These are phyloP conservation scores for Phyllostachys edulis DNA, from an alignment of 176 grass and related monocot genomes.

Conservation along the genomic window DNA sequence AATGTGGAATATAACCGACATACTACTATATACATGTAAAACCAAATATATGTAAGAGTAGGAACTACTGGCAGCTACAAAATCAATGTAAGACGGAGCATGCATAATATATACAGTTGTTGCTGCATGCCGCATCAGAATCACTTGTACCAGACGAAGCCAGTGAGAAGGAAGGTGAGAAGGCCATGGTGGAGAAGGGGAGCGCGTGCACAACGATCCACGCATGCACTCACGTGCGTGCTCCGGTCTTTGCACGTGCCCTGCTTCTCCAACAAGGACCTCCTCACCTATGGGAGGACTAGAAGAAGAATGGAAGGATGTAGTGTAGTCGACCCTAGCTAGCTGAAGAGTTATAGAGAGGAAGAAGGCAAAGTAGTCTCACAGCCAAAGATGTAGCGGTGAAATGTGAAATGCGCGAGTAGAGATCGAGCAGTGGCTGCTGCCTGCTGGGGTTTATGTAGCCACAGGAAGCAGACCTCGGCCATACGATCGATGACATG, in stretches of 20 bases:
- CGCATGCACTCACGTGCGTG: not conserved
- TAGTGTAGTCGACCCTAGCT: not conserved
- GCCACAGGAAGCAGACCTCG: not conserved
- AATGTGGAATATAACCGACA: not conserved
- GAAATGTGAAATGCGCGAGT: not conserved
- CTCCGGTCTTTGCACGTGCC: conserved; percentile 72
- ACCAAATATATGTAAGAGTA: not conserved
- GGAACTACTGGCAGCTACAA: not conserved
- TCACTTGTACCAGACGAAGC: not conserved
- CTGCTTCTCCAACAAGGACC: conserved; percentile 96
- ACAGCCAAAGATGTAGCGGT: not conserved
- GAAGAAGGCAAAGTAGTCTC: not conserved
- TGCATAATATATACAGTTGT: not conserved
- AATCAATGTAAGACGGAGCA: not conserved
- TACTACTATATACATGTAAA: not conserved
- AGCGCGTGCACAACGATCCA: conserved; percentile 61
- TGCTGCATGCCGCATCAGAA: not conserved
- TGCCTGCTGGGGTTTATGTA: conserved; percentile 48
- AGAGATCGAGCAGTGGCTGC: not conserved
- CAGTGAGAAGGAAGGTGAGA: conserved; percentile 41
- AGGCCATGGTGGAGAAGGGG: conserved; percentile 96
- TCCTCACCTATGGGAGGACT: conserved; percentile 45
- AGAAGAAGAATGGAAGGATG: not conserved
- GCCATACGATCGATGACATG: not conserved
- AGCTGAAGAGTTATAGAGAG: not conserved